Percentiles rank a stretch among this genome's conserved stretches.
Conservation (phyloP, 345 rosid genomes). For the Pugionium cornutum region DNA sequence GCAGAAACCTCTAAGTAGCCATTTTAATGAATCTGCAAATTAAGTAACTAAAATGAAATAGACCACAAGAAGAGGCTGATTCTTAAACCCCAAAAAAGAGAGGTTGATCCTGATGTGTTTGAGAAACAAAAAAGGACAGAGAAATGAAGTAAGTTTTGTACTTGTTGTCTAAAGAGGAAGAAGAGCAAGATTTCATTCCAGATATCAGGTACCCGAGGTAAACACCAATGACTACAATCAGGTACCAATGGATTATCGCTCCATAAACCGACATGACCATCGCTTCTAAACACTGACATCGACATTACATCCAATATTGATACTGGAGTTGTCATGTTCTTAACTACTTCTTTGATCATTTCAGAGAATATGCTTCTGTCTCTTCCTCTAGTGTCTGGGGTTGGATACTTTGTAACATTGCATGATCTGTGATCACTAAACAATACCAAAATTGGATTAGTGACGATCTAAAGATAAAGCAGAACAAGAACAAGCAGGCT, state of each 20-base stretch:
- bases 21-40: slow-evolving; percentile 30
- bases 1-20: slow-evolving; percentile 13
- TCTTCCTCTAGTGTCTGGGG: slow-evolving; percentile 53
- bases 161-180: slow-evolving; percentile 44
- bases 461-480: neutral
- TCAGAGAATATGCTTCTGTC: slow-evolving; percentile 60
- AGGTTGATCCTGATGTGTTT: slow-evolving; percentile 6
- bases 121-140: neutral
- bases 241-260: slow-evolving; percentile 63
- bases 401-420: slow-evolving; percentile 64
- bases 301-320: slow-evolving; percentile 66
- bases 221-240: slow-evolving; percentile 97
- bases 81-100: too few species aligned
- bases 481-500: too few species aligned
- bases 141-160: slow-evolving; percentile 11
- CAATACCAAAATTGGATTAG: neutral
- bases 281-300: slow-evolving; percentile 77
- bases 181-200: slow-evolving; percentile 85
- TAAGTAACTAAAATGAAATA: neutral
- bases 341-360: slow-evolving; percentile 49
- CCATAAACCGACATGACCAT: slow-evolving; percentile 86
- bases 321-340: slow-evolving; percentile 63
- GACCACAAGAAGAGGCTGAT: neutral
- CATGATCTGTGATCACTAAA: slow-evolving; percentile 65
- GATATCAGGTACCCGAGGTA: slow-evolving; percentile 85